These are phyloP conservation scores for Pelargonium nanum DNA, from an alignment of 345 rosid genomes.

Conservation along the genomic window DNA sequence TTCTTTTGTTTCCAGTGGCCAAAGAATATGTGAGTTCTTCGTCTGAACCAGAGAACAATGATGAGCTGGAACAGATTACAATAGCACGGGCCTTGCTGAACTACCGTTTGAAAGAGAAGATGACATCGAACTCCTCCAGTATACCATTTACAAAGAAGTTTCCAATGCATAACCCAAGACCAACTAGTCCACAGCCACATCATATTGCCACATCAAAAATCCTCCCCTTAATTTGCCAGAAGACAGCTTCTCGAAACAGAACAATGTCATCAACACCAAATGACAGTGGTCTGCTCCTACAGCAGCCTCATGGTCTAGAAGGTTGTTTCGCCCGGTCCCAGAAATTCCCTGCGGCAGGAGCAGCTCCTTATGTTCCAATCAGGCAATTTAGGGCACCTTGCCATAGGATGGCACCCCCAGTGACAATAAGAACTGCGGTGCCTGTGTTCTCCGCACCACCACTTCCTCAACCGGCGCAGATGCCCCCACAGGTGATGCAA, in stretches of 20 bases:
- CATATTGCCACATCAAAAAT: constrained; percentile 68
- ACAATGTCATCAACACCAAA: constrained; percentile 16
- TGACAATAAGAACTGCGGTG: constrained; percentile 28
- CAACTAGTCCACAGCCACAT: constrained; percentile 74
- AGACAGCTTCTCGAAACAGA: constrained; percentile 49
- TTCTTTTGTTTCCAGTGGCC: constrained; percentile 52
- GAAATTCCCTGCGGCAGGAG: constrained; percentile 30
- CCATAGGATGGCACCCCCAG: constrained; percentile 31
- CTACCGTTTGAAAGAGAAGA: constrained; percentile 72
- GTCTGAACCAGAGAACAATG: constrained; percentile 65
- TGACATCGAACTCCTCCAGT: constrained; percentile 42
- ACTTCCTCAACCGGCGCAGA: constrained; percentile 25
- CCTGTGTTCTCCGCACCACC: constrained; percentile 40
- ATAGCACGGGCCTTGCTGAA: constrained; percentile 71
- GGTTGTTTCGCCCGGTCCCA: constrained; percentile 14
- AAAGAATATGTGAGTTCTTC: constrained; percentile 79
- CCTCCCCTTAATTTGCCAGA: constrained; percentile 76
- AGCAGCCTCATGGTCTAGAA: constrained; percentile 18
- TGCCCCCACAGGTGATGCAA: constrained; percentile 31
- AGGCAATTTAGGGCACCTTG: constrained; percentile 25
- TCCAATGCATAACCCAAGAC: constrained; percentile 53
- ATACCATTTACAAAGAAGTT: constrained; percentile 71
- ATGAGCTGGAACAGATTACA: constrained; percentile 88
- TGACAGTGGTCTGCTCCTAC: constrained; percentile 18
- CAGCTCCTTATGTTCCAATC: constrained; percentile 29